These are phyloP conservation scores for Aureobasidium uvarum DNA, from an alignment of 2,329 filamentous ascomycete genomes.

Conservation along the genomic window DNA sequence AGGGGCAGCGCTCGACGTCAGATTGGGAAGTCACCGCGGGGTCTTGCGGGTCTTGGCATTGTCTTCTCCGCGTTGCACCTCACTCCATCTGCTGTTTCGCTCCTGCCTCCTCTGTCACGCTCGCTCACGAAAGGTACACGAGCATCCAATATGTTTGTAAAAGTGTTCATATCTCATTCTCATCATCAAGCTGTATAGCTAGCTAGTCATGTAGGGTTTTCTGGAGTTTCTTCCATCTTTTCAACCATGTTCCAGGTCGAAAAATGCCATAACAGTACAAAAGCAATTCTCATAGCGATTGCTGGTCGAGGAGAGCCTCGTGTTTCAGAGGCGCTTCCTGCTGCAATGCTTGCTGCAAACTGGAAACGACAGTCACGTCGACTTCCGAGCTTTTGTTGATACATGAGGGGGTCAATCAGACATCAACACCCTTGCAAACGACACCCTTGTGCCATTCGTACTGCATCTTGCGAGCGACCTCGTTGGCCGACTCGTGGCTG, in stretches of 20 bases:
- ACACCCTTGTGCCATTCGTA: constrained; percentile 84
- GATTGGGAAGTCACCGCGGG: constrained; percentile 1
- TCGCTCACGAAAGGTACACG: not conserved
- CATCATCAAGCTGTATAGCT: constrained; percentile 23
- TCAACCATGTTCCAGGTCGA: constrained; percentile 23
- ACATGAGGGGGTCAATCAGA: constrained; percentile 51
- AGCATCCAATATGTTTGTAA: not conserved
- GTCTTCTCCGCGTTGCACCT: not conserved
- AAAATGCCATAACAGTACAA: constrained; percentile 20
- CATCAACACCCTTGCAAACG: constrained; percentile 80
- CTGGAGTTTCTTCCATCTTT: constrained; percentile 25
- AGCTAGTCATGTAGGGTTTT: constrained; percentile 24
- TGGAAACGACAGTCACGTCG: constrained; percentile 19
- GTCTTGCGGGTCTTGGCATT: constrained; percentile 9
- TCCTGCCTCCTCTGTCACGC: not conserved
- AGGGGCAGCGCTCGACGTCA: constrained; percentile 17
- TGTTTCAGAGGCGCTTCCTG: constrained; percentile 18
- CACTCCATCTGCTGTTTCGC: not conserved
- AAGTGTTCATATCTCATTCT: constrained; percentile 22
- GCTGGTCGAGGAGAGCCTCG: not conserved
- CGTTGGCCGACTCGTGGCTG: constrained; percentile 70
- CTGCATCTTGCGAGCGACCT: constrained; percentile 73
- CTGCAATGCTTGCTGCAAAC: constrained; percentile 19
- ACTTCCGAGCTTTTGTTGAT: not conserved
- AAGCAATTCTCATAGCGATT: constrained; percentile 22